phyloP scores from a whole-genome alignment of 2,329 filamentous ascomycete genomes.

The Fusarium torulosum region DNA sequence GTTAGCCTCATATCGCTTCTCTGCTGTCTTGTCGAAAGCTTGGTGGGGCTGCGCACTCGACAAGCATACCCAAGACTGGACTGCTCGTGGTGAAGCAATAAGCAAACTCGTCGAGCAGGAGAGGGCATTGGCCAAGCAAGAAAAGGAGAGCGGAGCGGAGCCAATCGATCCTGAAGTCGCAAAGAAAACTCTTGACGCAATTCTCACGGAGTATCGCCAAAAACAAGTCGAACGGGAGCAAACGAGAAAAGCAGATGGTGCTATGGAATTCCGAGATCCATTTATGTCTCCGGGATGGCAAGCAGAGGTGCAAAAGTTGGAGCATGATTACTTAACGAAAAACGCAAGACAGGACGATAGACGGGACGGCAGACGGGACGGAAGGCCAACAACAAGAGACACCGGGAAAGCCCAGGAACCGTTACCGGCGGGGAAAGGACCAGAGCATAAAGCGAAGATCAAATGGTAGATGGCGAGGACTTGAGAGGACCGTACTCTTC shows the following conservation, averaged over 20 bases:
- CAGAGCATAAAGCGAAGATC: neutral
- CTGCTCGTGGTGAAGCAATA: slow-evolving; percentile 58
- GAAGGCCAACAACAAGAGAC: neutral
- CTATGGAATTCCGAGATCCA: slow-evolving; percentile 20
- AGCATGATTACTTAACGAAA: neutral
- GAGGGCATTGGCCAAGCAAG: slow-evolving; percentile 47
- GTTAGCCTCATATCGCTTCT: slow-evolving; percentile 49
- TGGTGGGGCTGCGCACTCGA: slow-evolving; percentile 53
- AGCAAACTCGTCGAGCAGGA: slow-evolving; percentile 58
- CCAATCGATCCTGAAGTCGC: slow-evolving; percentile 11
- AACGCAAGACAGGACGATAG: neutral
- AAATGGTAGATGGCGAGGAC: neutral
- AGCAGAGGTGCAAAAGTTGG: slow-evolving; percentile 2
- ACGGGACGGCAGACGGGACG: neutral
- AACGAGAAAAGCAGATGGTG: neutral
- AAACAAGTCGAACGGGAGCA: slow-evolving; percentile 6
- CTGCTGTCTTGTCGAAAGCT: slow-evolving; percentile 48
- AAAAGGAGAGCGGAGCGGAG: slow-evolving; percentile 22
- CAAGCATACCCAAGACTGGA: slow-evolving; percentile 53
- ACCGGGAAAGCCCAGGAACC: neutral
- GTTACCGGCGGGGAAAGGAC: neutral
- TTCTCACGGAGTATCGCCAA: slow-evolving; percentile 25
- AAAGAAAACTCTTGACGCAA: slow-evolving; percentile 25
- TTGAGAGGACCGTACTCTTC: neutral
- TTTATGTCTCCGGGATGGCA: slow-evolving; percentile 24